These are phyloP conservation scores for Curvularia sp. DNA, from an alignment of 2,329 filamentous ascomycete species.

Conservation along the genomic window DNA sequence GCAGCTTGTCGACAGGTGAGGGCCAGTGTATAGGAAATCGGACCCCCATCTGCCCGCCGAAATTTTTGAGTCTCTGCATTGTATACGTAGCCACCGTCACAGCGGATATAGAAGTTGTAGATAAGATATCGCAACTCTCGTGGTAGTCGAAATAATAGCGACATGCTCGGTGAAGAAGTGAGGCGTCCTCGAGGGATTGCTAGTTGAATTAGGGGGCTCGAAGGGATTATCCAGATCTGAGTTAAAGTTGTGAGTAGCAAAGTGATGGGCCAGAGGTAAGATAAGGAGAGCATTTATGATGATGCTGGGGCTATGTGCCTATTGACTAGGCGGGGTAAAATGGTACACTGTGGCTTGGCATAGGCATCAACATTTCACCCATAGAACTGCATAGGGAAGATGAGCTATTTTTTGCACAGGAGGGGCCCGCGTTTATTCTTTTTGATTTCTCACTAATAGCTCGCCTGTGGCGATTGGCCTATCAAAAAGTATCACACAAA, in stretches of 20 bases:
- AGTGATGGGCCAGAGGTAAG: not conserved
- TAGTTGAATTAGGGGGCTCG: not conserved
- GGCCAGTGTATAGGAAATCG: not conserved
- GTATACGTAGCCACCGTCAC: conserved; percentile 15
- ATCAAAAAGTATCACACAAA: no score
- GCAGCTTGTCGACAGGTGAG: not conserved
- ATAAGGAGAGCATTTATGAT: not conserved
- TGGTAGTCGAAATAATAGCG: conserved; percentile 8
- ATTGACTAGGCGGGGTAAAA: not conserved
- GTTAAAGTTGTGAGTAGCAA: not conserved
- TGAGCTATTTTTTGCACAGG: no score
- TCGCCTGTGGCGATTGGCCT: no score
- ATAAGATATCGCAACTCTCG: conserved; percentile 21
- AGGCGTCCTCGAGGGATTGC: not conserved
- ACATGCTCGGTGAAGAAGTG: not conserved
- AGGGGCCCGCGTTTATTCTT: not conserved
- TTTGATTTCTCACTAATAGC: not conserved
- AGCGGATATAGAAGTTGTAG: conserved; percentile 16
- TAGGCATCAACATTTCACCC: not conserved
- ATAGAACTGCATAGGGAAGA: not conserved
- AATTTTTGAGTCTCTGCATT: conserved; percentile 1
- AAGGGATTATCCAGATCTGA: not conserved
- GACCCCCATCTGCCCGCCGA: not conserved
- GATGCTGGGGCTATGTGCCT: not conserved
- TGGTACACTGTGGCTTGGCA: not conserved